Conservation (phyloP, 257 asterid species). For the Anisodus acutangulus region DNA sequence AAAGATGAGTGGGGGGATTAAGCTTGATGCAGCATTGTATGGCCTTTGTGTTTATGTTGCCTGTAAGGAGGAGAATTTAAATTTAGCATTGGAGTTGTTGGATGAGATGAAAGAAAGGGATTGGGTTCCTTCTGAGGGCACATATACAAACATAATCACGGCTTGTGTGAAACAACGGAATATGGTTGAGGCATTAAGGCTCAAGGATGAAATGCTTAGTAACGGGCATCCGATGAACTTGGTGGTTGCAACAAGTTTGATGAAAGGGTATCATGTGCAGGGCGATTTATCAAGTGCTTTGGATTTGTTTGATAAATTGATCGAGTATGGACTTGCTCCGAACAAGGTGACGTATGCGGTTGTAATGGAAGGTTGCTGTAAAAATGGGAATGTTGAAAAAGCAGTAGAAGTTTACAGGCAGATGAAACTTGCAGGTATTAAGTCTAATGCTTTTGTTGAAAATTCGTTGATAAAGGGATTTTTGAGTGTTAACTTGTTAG, state of each 20-base stretch:
- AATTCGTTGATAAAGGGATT: conserved; percentile 73
- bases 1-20: conserved; percentile 53
- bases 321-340: conserved; percentile 61
- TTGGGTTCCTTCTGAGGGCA: conserved; percentile 70
- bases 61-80: conserved; percentile 51
- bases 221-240: conserved; percentile 64
- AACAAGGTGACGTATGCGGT: conserved; percentile 82
- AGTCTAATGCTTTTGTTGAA: conserved; percentile 52
- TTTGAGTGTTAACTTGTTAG: conserved; percentile 48
- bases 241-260: conserved; percentile 79
- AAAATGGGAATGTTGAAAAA: conserved; percentile 54
- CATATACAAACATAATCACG: conserved; percentile 54
- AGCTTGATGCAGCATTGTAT: conserved; percentile 55
- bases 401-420: conserved; percentile 56
- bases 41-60: conserved; percentile 57
- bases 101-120: conserved; percentile 72
- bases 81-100: conserved; percentile 56
- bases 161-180: conserved; percentile 68
- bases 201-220: conserved; percentile 75
- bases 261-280: conserved; percentile 75
- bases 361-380: conserved; percentile 78
- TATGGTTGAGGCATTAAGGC: conserved; percentile 62
- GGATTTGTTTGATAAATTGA: conserved; percentile 59
- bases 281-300: conserved; percentile 64
- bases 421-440: conserved; percentile 70